These are phyloP conservation scores for Endocladia muricata DNA, from an alignment of 31 red algal genomes.

Conservation along the genomic window DNA sequence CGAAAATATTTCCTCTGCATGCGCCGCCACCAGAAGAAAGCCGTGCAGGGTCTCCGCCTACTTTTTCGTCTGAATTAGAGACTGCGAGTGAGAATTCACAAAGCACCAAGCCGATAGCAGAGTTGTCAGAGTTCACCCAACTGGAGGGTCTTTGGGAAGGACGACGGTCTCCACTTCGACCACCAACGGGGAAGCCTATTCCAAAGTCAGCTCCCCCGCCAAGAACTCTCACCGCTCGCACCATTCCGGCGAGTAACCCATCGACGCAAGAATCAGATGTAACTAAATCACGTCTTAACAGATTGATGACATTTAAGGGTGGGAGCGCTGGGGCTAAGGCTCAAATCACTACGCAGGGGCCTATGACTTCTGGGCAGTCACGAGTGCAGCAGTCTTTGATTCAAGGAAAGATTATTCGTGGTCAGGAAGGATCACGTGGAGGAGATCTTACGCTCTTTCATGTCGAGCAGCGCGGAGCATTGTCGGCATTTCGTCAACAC, in stretches of 20 bases:
- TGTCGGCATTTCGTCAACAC: conserved; percentile 13
- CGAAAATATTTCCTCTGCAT: too few relatives aligned
- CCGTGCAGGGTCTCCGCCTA: neutral
- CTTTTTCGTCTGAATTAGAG: neutral
- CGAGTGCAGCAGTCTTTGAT: conserved; percentile 13
- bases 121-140: too few relatives aligned
- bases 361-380: conserved; percentile 19
- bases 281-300: neutral
- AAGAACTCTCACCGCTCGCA: neutral
- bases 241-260: neutral
- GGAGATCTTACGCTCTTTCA: conserved; percentile 9
- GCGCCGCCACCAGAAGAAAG: neutral
- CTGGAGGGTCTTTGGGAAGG: neutral
- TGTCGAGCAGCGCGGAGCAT: conserved; percentile 7
- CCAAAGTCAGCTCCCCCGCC: conserved; percentile 1
- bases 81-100: neutral
- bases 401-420: conserved; percentile 16
- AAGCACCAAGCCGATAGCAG: too few relatives aligned
- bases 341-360: neutral
- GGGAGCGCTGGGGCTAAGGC: neutral
- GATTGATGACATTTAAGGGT: neutral
- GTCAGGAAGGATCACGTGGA: neutral
- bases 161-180: neutral
- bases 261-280: conserved; percentile 2
- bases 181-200: neutral